phyloP scores from a whole-genome alignment of 441 rosid species.

The Pelargonium cotyledonis region DNA sequence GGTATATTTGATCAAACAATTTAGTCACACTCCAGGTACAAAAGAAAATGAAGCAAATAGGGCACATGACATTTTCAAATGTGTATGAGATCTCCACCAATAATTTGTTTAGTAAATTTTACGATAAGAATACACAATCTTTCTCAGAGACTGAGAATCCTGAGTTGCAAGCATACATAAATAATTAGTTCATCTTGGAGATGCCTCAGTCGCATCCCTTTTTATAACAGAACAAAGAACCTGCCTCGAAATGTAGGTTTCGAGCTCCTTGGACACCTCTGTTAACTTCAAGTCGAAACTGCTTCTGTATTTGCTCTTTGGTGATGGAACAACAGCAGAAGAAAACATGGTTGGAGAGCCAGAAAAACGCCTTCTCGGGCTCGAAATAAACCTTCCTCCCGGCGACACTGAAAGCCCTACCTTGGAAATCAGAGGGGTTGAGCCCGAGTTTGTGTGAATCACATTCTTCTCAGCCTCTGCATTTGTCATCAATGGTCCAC shows the following conservation, averaged over 20 bases:
- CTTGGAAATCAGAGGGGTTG: slow-evolving; percentile 45
- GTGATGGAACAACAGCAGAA: slow-evolving; percentile 48
- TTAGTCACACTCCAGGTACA: background rate
- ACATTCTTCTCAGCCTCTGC: slow-evolving; percentile 28
- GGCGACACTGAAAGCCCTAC: slow-evolving; percentile 50
- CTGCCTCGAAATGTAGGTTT: slow-evolving; percentile 80
- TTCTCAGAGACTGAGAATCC: slow-evolving; percentile 57
- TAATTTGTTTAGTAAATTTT: background rate
- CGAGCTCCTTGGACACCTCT: slow-evolving; percentile 82
- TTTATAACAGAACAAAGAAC: slow-evolving; percentile 72
- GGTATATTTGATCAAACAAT: background rate
- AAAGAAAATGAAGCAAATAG: background rate
- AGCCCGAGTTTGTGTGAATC: slow-evolving; percentile 27
- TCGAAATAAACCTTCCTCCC: slow-evolving; percentile 44
- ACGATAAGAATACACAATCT: slow-evolving; percentile 24
- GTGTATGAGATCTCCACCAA: background rate
- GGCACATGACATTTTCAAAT: too few species aligned
- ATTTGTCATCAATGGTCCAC: slow-evolving; percentile 49
- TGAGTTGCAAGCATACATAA: background rate
- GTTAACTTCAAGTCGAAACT: slow-evolving; percentile 85
- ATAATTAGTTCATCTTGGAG: slow-evolving; percentile 38
- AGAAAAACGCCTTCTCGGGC: slow-evolving; percentile 83
- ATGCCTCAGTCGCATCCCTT: slow-evolving; percentile 63
- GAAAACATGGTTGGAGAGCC: slow-evolving; percentile 41
- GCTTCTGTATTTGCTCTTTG: slow-evolving; percentile 67